These are phyloP conservation scores for Coprinopsis cinerea DNA, from an alignment of 768 basidiomycete species.

Conservation along the genomic window DNA sequence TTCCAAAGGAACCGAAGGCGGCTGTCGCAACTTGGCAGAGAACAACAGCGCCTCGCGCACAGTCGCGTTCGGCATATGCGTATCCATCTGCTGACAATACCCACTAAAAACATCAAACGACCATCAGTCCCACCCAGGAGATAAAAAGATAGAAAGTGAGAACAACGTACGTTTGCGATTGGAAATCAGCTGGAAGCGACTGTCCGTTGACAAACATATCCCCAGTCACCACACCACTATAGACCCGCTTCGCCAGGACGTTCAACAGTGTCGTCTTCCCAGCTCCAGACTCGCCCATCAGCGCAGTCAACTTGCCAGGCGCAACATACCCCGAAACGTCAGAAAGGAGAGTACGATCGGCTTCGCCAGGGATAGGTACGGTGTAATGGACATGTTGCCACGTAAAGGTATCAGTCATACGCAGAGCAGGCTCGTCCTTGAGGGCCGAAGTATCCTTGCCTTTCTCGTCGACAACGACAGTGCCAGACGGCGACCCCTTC, in stretches of 20 bases:
- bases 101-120: constrained; percentile 38
- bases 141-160: not conserved
- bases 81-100: constrained; percentile 84
- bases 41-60: constrained; percentile 80
- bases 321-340: constrained; percentile 77
- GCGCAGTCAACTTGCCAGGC: constrained; percentile 75
- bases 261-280: constrained; percentile 57
- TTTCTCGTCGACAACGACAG: constrained; percentile 20
- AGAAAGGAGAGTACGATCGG: constrained; percentile 47
- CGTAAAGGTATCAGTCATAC: constrained; percentile 62
- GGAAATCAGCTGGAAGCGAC: constrained; percentile 49
- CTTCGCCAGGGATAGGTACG: constrained; percentile 48
- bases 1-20: constrained; percentile 49
- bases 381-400: constrained; percentile 73
- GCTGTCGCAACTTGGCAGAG: constrained; percentile 79
- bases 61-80: constrained; percentile 69
- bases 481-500: constrained; percentile 11
- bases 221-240: constrained; percentile 43
- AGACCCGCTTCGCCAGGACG: constrained; percentile 47
- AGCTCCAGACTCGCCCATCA: constrained; percentile 59
- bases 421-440: constrained; percentile 21
- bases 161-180: constrained; percentile 47
- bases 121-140: not conserved
- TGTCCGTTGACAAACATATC: constrained; percentile 54
- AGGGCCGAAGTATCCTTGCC: constrained; percentile 19